Base-by-base conservation (phyloP, 345 rosid genomes). In the Hibiscus trionum region DNA sequence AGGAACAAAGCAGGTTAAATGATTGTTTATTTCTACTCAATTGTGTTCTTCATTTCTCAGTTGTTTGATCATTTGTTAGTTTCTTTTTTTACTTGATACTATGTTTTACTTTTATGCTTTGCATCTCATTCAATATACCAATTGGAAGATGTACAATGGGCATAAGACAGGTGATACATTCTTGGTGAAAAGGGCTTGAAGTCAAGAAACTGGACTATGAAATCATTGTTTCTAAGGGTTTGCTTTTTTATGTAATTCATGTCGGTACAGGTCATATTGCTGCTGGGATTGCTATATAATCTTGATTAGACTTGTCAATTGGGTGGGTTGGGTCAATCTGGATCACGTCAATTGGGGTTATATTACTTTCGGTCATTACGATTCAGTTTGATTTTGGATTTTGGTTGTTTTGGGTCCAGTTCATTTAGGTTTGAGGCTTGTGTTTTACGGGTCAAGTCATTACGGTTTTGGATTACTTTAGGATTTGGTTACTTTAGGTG, bases 1-100 rank as follows among this genome's bases (percentile, higher is more conserved):
- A 95, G 83, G 97, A 90, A 72, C 89, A 92, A 80, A 89, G 97
- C 97, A 90, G 96, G 99, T 92, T 64, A 72, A 60, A 27, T 70
- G 44, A 26, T 76, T 16, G 46, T 73, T 72, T 67, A 39, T 75
- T 72, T 67, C 35, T 56, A 52, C 49, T 60, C 53, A 9, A 7
- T 69, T 58, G 42, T 26, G 7, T 61, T 39, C 66, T 76, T 72
- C 2, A 35, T 56, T 8, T 57, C 33, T 73, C 9, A 42, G 31
- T 42, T 44, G 17, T 71, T 69, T 73, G 42, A 59, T 50, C 16
- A 8, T 19, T 21, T 65, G 1, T 65, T 14, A 11, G 33, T 44
- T 15, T 16, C 42, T 21, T 62, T 42, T 35, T 46, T 16, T 42
- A 21, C 69, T 19, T 21, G 31, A 12, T 65, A 65, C 42, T 21